Percentiles rank a stretch among this genome's conserved stretches.
Evolutionary conservation across 1,284 basidiomycete species (phyloP).

Genomic region (Malassezia psittaci): DNA sequence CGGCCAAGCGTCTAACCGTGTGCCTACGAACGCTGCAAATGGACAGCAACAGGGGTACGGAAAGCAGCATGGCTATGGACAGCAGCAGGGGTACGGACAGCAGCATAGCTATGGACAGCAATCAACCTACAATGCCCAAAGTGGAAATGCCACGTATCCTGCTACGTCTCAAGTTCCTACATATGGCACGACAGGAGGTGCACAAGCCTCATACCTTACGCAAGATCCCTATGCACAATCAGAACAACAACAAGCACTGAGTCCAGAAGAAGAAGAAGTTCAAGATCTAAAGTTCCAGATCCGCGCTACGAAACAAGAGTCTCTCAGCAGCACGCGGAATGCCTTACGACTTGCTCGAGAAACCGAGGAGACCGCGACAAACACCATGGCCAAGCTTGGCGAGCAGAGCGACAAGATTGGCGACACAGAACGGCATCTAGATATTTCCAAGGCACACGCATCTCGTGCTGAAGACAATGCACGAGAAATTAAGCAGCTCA

Average conservation of each 20-base stretch:
- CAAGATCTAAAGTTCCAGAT: constrained; percentile 94
- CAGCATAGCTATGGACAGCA: background rate
- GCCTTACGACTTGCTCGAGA: constrained; percentile 83
- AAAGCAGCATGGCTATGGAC: background rate
- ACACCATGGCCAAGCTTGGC: constrained; percentile 75
- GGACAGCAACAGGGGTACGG: background rate
- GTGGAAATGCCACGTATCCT: background rate
- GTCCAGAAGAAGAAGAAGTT: constrained; percentile 83
- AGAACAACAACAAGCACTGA: constrained; percentile 2
- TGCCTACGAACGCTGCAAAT: background rate
- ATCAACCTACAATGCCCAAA: background rate
- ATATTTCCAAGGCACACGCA: constrained; percentile 82
- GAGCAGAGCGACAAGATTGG: constrained; percentile 75
- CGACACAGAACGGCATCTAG: constrained; percentile 89
- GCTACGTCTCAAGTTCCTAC: background rate
- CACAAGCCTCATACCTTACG: constrained; percentile 5
- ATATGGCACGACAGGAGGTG: background rate
- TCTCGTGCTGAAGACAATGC: constrained; percentile 83
- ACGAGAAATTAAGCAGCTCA: constrained; percentile 83
- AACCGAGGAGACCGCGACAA: constrained; percentile 86
- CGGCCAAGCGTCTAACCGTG: background rate
- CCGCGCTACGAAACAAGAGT: constrained; percentile 82
- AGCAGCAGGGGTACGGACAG: background rate
- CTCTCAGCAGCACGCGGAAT: constrained; percentile 78
- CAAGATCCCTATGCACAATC: constrained; percentile 3